Evolutionary conservation across 768 basidiomycete genomes (phyloP), one percentile per base, ranked within the genome.

Genomic region (Cystofilobasidium bisporidii): DNA sequence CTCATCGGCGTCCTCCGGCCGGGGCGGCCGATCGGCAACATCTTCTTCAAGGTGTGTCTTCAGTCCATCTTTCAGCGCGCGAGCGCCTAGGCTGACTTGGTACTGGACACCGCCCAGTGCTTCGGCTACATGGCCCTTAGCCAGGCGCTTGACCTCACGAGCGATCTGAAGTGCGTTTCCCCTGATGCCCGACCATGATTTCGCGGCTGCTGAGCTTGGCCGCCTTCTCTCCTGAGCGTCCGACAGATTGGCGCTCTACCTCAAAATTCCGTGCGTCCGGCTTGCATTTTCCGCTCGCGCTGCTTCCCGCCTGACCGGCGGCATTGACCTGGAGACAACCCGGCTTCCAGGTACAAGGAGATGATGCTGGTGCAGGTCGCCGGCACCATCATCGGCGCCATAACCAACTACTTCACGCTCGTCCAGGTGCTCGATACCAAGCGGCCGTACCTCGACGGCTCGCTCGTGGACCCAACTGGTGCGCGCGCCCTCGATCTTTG

Each of bases 101-200:
- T 20, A 8, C 36, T 57, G 38, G 32, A 30, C 47, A 32, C 47
- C 26, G 36, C n/a, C 32, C 45, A 45, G 56, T 66, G 72, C 43
- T 71, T 72, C 41, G 74, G 76, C 5, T 76, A 78, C 61, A 77
- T 78, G 77, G 73, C 75, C 15, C 72, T 76, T 72, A 73, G 73
- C 4, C 77, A 78, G 68, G 76, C 77, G 30, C 69, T 78, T 0
- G 69, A 67, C 12, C 67, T 78, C 8, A 71, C 75, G 1, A 53
- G 65, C 0, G 77, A 78, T 57, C 75, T 77, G 28, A 78, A 78
- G 69, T 78, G 12, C 75, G 76, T 15, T 74, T 26, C 22, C 28
- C 3, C 11, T 32, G 38, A 20, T 36, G 14, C 15, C 17, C 11
- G 2, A 17, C 28, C 6, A 22, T 50, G 11, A 17, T 22, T 28